Conservation (phyloP, 768 basidiomycete species). For the Kwoniella pini region DNA sequence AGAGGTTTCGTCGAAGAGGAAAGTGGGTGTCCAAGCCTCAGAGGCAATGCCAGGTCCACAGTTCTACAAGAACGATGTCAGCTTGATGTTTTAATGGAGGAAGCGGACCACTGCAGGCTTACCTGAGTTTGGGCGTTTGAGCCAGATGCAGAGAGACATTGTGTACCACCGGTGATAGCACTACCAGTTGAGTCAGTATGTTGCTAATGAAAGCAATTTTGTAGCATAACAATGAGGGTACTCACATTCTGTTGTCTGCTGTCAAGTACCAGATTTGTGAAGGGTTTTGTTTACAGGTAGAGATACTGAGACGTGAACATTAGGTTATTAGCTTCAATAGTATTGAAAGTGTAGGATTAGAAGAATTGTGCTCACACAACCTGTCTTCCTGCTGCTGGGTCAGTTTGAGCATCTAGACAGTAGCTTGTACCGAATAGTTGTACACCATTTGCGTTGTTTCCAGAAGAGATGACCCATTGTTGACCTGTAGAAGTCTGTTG, state of each 20-base stretch:
- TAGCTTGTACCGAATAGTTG: slow-evolving; percentile 28
- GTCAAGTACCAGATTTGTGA: slow-evolving; percentile 38
- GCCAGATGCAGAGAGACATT: slow-evolving; percentile 24
- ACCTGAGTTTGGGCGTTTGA: slow-evolving; percentile 21
- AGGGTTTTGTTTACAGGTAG: slow-evolving; percentile 11
- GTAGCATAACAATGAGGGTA: background rate
- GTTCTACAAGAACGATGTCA: slow-evolving; percentile 7
- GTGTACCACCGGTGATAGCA: slow-evolving; percentile 28
- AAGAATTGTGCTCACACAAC: slow-evolving; percentile 13
- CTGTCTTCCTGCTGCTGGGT: slow-evolving; percentile 12
- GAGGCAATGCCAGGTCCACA: slow-evolving; percentile 26
- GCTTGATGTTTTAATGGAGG: background rate
- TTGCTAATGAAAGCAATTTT: background rate
- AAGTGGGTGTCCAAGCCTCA: slow-evolving; percentile 27
- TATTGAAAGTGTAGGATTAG: too few species aligned
- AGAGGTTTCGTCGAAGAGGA: slow-evolving; percentile 29
- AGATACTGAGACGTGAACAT: slow-evolving; percentile 9
- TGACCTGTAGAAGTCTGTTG: slow-evolving; percentile 26
- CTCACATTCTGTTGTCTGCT: slow-evolving; percentile 29
- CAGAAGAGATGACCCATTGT: slow-evolving; percentile 25
- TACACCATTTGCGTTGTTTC: slow-evolving; percentile 33
- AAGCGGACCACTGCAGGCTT: background rate
- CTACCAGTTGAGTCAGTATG: background rate
- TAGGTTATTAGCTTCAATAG: background rate
- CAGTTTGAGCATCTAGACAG: slow-evolving; percentile 28